Conservation (phyloP, 768 basidiomycete genomes). For the Serendipita sp. region DNA sequence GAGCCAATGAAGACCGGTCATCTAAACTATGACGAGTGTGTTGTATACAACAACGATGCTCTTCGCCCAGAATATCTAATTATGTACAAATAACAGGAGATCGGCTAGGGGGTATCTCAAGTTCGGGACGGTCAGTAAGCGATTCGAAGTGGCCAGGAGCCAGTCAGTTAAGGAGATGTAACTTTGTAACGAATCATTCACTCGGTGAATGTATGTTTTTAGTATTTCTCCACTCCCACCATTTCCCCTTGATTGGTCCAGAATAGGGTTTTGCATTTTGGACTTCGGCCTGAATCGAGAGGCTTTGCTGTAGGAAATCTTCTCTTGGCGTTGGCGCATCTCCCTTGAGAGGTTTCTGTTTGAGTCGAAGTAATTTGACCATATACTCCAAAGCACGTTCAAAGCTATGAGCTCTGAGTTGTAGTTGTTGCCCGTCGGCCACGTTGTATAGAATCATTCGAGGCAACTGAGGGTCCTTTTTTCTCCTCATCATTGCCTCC, state of each 20-base stretch:
- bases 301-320: neutral
- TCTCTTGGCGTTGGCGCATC: neutral
- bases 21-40: constrained; percentile 52
- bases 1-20: constrained; percentile 45
- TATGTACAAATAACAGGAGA: constrained; percentile 27
- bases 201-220: no score
- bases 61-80: constrained; percentile 51
- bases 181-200: no score
- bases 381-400: neutral
- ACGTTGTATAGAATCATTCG: neutral
- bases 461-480: neutral
- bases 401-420: neutral
- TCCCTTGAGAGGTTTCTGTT: neutral
- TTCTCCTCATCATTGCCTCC: neutral
- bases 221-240: no score
- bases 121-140: no score
- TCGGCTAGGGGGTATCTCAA: no score
- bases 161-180: no score
- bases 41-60: constrained; percentile 49
- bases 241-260: no score
- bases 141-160: no score
- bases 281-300: neutral
- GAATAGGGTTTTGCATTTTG: neutral
- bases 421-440: neutral
- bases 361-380: neutral